Base-by-base conservation (phyloP, 1,139 yeast species). In the Pichia sp. region DNA sequence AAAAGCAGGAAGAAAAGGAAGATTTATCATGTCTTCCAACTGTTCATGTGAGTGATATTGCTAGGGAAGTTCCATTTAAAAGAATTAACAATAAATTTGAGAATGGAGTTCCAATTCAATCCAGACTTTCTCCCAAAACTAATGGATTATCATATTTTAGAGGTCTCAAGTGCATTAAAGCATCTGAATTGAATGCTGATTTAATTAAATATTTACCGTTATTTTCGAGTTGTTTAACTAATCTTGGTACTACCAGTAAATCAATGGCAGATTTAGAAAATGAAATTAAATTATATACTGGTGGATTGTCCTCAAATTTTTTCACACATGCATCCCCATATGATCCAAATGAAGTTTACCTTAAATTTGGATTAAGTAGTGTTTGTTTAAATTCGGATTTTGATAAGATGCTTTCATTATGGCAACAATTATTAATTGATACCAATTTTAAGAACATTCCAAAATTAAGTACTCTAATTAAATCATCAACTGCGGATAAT, bases 261-360 rank as follows among this genome's bases (percentile, higher is more conserved):
- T 61, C 82, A 1, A 85, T 86, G 72, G 84, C 88, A 16, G 83
- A 80, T 34, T 72, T 91, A 47, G 98, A 91, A 59, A 88, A 91
- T 48, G 78, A 78, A 41, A 88, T 93, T 49, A 86, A 82, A 55
- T 69, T 80, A 39, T 70, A 74, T 46, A 88, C 98, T 1, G 98
- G 98, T 19, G 96, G 97, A 0, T 62, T 91, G 16, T 65, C 76
- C 2, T 74, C 88, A 21, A 69, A 74, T 21, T 67, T 79, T 15
- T 69, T 73, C 48, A 75, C 78, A 4, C 69, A 72, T 35, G 68
- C 83, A 4, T 70, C 79, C 38, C 85, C 89, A 3, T 60, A 54
- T 46, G 62, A 76, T 51, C 63, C 76, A 10, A 53, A 59, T 23
- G 60, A 66, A 9, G 63, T 73, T 10, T 64, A 65, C 26, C 61